phyloP scores from a whole-genome alignment of 345 rosid species.

The Kernera saxatilis region DNA sequence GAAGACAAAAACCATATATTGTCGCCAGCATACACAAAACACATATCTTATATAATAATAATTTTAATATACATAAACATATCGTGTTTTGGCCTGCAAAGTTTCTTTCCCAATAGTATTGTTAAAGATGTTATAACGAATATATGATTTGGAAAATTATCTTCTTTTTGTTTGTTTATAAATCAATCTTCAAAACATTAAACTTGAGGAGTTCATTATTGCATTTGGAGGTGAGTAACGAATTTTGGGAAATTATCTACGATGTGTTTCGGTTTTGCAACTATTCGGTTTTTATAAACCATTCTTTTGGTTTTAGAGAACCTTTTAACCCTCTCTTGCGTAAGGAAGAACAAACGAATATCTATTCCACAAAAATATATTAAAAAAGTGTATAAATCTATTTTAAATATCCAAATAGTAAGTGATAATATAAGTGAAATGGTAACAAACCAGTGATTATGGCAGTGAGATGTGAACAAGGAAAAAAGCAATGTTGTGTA shows the following conservation, averaged over 20 bases:
- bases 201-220: neutral
- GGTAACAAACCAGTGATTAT: constrained; percentile 32
- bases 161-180: neutral
- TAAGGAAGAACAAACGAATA: neutral
- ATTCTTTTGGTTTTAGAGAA: neutral
- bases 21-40: constrained; percentile 18
- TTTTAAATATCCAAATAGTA: neutral
- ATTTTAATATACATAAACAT: neutral
- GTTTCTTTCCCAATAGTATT: neutral
- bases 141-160: neutral
- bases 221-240: neutral
- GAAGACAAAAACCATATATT: constrained; percentile 19
- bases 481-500: constrained; percentile 28
- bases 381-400: no score
- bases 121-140: neutral
- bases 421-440: neutral
- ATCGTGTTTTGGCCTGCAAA: neutral
- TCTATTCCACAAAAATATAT: neutral
- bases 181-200: neutral
- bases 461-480: constrained; percentile 34
- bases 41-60: constrained; percentile 3
- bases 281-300: neutral
- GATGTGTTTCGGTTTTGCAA: neutral
- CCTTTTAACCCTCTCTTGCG: neutral
- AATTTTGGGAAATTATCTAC: neutral